phyloP scores from a whole-genome alignment of 2,329 filamentous ascomycete genomes.

The Trichoderma sp. region DNA sequence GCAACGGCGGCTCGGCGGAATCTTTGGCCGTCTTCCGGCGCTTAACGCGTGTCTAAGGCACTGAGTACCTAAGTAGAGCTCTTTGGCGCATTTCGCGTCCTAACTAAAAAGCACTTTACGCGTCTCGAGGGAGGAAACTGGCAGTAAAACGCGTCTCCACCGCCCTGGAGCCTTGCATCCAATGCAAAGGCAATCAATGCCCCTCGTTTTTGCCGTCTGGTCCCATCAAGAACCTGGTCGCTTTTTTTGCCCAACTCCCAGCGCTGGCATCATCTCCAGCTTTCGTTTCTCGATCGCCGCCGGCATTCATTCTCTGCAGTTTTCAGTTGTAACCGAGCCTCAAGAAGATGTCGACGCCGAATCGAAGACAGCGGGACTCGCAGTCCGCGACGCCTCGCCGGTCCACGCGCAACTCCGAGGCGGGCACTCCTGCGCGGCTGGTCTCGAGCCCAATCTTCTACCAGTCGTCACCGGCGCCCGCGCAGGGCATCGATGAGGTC shows the following conservation, averaged over 20 bases:
- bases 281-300: slow-evolving; percentile 10
- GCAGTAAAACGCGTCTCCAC: slow-evolving; percentile 34
- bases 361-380: slow-evolving; percentile 56
- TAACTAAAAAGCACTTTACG: slow-evolving; percentile 46
- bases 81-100: slow-evolving; percentile 28
- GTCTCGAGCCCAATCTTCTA: slow-evolving; percentile 83
- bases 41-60: slow-evolving; percentile 20
- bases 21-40: slow-evolving; percentile 39
- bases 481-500: slow-evolving; percentile 36
- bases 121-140: slow-evolving; percentile 33
- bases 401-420: slow-evolving; percentile 45
- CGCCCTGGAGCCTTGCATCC: slow-evolving; percentile 5
- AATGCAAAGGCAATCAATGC: slow-evolving; percentile 18
- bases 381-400: slow-evolving; percentile 51
- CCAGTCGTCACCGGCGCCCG: slow-evolving; percentile 52
- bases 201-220: slow-evolving; percentile 30
- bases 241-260: slow-evolving; percentile 27
- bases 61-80: not conserved
- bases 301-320: slow-evolving; percentile 30
- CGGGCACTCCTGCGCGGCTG: slow-evolving; percentile 54
- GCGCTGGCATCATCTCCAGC: slow-evolving; percentile 1
- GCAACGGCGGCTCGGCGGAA: slow-evolving; percentile 33
- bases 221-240: slow-evolving; percentile 11
- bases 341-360: slow-evolving; percentile 47
- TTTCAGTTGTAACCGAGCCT: not conserved